Evolutionary conservation across 2,329 filamentous ascomycete species (phyloP).

Genomic region (Cytospora piceicola): DNA sequence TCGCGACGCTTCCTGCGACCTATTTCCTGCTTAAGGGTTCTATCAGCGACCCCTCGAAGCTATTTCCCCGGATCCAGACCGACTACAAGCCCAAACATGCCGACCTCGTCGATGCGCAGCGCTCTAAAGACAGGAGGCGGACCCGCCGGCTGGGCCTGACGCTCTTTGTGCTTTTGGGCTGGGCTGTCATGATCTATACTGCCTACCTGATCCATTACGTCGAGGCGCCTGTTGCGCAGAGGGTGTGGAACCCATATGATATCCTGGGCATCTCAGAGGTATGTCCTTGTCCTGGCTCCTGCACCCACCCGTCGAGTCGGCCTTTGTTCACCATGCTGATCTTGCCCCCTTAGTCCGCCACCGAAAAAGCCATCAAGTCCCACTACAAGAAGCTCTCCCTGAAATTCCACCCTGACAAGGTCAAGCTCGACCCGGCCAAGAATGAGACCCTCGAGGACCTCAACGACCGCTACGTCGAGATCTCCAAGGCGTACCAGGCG

Average conservation of each 20-base stretch:
- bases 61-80: constrained; percentile 80
- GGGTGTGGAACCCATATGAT: constrained; percentile 96
- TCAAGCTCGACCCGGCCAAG: constrained; percentile 77
- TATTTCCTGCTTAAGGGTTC: constrained; percentile 83
- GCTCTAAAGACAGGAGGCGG: constrained; percentile 84
- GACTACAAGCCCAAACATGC: constrained; percentile 82
- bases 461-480: constrained; percentile 88
- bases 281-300: constrained; percentile 37
- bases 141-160: constrained; percentile 87
- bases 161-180: constrained; percentile 75
- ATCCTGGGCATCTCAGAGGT: constrained; percentile 86
- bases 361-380: constrained; percentile 89
- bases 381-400: constrained; percentile 87
- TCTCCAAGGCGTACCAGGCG: constrained; percentile 97
- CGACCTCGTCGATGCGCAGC: constrained; percentile 80
- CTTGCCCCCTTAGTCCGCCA: constrained; percentile 65
- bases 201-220: constrained; percentile 86
- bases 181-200: constrained; percentile 86
- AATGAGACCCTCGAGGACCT: constrained; percentile 87
- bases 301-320: constrained; percentile 16
- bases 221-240: constrained; percentile 64
- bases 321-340: constrained; percentile 25
- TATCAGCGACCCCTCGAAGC: constrained; percentile 71
- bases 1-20: constrained; percentile 88
- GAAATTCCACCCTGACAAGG: constrained; percentile 92